phyloP scores from a whole-genome alignment of 768 basidiomycete species.

The Leccinum aurantiacum region DNA sequence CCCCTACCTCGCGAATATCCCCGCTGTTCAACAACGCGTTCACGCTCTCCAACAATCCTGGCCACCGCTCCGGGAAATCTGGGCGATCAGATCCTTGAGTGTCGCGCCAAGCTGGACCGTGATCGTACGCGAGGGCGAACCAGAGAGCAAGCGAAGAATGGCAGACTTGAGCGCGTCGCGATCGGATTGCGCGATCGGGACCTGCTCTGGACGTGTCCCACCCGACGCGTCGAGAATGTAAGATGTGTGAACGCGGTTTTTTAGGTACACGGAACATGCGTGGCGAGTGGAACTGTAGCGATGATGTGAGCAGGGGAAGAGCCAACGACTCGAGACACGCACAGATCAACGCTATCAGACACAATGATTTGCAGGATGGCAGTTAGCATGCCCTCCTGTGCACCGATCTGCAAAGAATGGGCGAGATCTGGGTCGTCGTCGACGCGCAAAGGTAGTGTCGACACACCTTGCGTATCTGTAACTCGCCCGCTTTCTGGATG shows the following conservation, averaged over 20 bases:
- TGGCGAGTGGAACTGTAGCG: constrained; percentile 70
- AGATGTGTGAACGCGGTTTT: constrained; percentile 76
- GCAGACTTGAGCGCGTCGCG: constrained; percentile 67
- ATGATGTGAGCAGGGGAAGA: constrained; percentile 4
- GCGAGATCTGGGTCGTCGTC: constrained; percentile 1
- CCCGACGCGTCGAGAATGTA: constrained; percentile 52
- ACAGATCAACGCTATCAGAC: constrained; percentile 75
- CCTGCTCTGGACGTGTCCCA: constrained; percentile 55
- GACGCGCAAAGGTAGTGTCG: neutral
- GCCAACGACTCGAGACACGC: constrained; percentile 45
- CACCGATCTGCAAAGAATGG: constrained; percentile 56
- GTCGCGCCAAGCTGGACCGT: constrained; percentile 74
- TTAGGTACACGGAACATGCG: constrained; percentile 84
- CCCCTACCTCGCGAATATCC: constrained; percentile 72
- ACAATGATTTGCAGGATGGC: constrained; percentile 85
- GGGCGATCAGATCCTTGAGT: constrained; percentile 69
- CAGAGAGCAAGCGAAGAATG: constrained; percentile 69
- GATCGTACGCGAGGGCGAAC: constrained; percentile 63
- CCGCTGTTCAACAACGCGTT: constrained; percentile 61
- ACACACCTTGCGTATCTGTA: constrained; percentile 81
- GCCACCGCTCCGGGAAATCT: constrained; percentile 84
- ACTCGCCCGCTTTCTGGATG: constrained; percentile 80
- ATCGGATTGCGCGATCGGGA: constrained; percentile 64
- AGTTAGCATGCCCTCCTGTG: constrained; percentile 80
- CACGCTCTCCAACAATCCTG: constrained; percentile 63